Conservation (phyloP, 2,329 filamentous ascomycete genomes). For the Chrysosporium keratinophilum region DNA sequence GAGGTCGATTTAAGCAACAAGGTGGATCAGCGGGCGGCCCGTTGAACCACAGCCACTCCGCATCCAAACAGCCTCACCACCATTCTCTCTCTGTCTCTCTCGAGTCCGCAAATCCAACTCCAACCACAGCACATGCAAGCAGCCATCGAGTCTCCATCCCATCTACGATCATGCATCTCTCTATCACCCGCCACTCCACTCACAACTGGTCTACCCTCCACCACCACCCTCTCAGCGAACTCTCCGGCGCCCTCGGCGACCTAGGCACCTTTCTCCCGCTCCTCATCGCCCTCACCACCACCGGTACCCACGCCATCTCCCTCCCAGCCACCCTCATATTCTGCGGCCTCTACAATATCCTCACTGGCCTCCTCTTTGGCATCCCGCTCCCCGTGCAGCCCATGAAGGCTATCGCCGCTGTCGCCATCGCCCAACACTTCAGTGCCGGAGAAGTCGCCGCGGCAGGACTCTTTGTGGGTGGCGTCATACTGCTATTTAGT, state of each 20-base stretch:
- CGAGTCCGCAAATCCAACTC: too few species aligned
- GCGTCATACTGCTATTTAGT: conserved; percentile 64
- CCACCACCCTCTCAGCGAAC: conserved; percentile 55
- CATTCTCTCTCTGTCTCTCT: too few species aligned
- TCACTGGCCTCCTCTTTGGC: conserved; percentile 72
- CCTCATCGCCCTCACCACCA: conserved; percentile 72
- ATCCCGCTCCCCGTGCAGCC: conserved; percentile 87
- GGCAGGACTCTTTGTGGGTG: conserved; percentile 69
- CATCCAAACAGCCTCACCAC: too few species aligned
- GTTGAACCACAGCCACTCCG: too few species aligned
- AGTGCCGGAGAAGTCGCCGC: conserved; percentile 63
- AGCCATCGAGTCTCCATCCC: neutral
- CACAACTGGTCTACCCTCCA: conserved; percentile 50
- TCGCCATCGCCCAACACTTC: conserved; percentile 64
- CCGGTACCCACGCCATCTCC: conserved; percentile 64
- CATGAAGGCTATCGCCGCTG: conserved; percentile 80
- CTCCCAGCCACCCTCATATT: conserved; percentile 78
- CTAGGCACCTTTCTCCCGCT: conserved; percentile 82
- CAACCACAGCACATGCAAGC: neutral
- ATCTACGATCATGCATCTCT: conserved; percentile 3
- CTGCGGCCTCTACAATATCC: conserved; percentile 74
- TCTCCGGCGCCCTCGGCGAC: conserved; percentile 82
- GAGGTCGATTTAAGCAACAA: too few species aligned
- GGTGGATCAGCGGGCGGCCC: too few species aligned
- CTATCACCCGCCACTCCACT: conserved; percentile 13